phyloP scores from a whole-genome alignment of 352 stramenopile species.

The Pythium graminicola region DNA sequence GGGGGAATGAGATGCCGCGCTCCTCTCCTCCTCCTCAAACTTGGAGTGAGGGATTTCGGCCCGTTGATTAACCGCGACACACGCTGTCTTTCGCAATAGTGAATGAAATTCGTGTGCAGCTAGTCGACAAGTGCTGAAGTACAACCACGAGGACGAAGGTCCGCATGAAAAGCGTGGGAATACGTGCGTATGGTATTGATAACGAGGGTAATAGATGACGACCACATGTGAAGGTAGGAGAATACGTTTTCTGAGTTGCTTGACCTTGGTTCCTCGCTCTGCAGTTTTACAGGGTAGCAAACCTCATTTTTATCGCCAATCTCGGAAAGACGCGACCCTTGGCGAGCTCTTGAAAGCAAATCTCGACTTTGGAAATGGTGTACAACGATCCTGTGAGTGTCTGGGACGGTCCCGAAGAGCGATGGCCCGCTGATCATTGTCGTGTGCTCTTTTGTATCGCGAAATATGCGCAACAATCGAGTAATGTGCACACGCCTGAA shows the following conservation, averaged over 20 bases:
- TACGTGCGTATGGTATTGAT: not conserved
- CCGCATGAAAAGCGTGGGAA: not conserved
- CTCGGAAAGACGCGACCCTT: constrained; percentile 1
- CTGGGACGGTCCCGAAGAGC: constrained; percentile 49
- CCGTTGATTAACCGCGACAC: too few relatives aligned
- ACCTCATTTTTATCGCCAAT: too few relatives aligned
- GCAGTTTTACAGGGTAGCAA: too few relatives aligned
- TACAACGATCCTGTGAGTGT: constrained; percentile 18
- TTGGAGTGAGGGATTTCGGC: too few relatives aligned
- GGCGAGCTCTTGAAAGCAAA: not conserved
- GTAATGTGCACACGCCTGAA: constrained; percentile 78
- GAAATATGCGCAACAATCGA: constrained; percentile 88
- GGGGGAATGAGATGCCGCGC: constrained; percentile 78
- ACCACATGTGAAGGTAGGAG: too few relatives aligned
- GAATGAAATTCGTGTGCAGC: too few relatives aligned
- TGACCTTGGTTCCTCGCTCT: too few relatives aligned
- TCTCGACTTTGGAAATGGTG: not conserved
- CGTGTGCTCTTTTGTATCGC: constrained; percentile 93
- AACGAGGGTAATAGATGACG: constrained; percentile 1
- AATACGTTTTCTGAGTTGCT: too few relatives aligned
- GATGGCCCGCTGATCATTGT: constrained; percentile 91
- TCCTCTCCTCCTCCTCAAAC: too few relatives aligned
- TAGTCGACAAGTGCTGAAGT: too few relatives aligned
- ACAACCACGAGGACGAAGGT: too few relatives aligned
- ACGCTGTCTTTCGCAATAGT: too few relatives aligned